Conservation (phyloP, 768 basidiomycete genomes). For the Coprinopsis sp. region DNA sequence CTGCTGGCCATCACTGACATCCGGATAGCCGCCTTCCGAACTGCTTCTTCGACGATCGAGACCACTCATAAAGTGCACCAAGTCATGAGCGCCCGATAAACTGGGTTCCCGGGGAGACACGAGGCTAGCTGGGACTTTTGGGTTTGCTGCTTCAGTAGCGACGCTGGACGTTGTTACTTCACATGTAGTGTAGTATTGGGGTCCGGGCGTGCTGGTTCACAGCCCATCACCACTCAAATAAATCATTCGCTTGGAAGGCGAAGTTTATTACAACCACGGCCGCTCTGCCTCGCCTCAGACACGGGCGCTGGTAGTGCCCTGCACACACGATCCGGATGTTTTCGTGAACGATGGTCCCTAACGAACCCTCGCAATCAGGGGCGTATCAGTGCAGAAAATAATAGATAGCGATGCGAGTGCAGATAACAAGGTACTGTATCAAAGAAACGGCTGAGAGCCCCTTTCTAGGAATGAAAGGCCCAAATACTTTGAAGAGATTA, state of each 20-base stretch:
- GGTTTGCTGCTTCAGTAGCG: constrained; percentile 1
- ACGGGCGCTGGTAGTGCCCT: constrained; percentile 40
- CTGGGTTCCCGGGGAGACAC: background rate
- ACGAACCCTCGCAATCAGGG: too few species aligned
- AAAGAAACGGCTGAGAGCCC: too few species aligned
- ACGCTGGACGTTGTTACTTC: constrained; percentile 8
- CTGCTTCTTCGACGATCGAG: constrained; percentile 1
- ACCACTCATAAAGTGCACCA: background rate
- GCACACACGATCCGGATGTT: too few species aligned
- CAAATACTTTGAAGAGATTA: too few species aligned
- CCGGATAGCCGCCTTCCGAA: constrained; percentile 1
- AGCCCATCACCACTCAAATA: constrained; percentile 1
- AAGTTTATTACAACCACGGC: too few species aligned
- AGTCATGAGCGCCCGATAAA: constrained; percentile 7
- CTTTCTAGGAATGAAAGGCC: too few species aligned
- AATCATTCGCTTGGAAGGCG: constrained; percentile 1
- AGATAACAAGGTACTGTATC: too few species aligned
- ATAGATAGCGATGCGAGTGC: too few species aligned
- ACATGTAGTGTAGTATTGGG: constrained; percentile 8
- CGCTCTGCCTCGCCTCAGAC: too few species aligned
- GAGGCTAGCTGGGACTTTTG: background rate
- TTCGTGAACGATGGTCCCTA: too few species aligned
- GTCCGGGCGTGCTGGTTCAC: constrained; percentile 10
- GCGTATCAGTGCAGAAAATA: too few species aligned
- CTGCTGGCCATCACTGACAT: background rate